phyloP scores from a whole-genome alignment of 163 green algal species.

The Scenedesmus sp. region DNA sequence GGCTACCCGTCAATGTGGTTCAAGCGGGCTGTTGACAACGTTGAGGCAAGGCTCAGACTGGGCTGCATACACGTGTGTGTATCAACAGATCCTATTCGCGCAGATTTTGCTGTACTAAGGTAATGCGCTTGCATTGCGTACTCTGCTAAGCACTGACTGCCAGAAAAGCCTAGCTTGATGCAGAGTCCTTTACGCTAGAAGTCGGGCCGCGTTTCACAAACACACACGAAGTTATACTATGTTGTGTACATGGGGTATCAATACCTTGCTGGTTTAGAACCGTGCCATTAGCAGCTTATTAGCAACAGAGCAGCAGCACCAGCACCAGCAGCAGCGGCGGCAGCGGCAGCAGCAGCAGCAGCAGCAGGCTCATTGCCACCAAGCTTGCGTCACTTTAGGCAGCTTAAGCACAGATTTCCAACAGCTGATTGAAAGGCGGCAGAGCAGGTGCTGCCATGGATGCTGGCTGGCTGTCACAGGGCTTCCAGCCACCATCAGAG shows the following conservation, averaged over 20 bases:
- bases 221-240: too few species aligned
- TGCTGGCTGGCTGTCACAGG: constrained; percentile 42
- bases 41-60: too few species aligned
- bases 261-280: too few species aligned
- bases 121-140: not conserved
- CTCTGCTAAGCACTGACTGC: not conserved
- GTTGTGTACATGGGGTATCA: too few species aligned
- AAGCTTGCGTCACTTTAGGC: not conserved
- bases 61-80: not conserved
- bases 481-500: constrained; percentile 10
- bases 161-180: not conserved
- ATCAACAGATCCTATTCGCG: too few species aligned
- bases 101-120: too few species aligned
- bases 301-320: not conserved
- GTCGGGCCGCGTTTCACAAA: too few species aligned
- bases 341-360: not conserved
- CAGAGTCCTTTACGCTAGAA: not conserved
- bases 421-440: too few species aligned
- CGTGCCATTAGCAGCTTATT: too few species aligned
- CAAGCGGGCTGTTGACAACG: not conserved
- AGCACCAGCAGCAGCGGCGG: not conserved
- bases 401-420: too few species aligned
- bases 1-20: not conserved
- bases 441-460: constrained; percentile 32
- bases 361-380: too few species aligned